Base-by-base conservation (phyloP, 2,329 filamentous ascomycete species). In the Talaromyces islandicus region DNA sequence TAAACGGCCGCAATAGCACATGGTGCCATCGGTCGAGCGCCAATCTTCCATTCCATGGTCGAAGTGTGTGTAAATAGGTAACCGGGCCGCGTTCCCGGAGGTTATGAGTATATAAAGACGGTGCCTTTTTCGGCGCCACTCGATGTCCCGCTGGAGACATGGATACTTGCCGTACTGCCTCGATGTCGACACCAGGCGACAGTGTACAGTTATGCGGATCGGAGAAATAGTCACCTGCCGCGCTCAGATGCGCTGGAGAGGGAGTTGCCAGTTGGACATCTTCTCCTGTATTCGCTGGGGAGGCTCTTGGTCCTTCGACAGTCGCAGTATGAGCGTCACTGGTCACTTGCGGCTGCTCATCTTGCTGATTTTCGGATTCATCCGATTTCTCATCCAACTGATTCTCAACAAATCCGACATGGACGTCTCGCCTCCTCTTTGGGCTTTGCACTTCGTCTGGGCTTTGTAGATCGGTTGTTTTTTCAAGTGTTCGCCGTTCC, bases 1-100 rank as follows among this genome's bases (percentile, higher is more conserved):
- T 85, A 63, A 97, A 91, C 0, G 93, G 94, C 0, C 93, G 84
- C 5, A 88, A 50, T 59, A 89, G 88, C 19, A 91, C 91, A 62
- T 87, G 88, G 71, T 88, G 73, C 92, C 92, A 97, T 10, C 80
- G 88, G 68, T 96, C 91, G 14, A 86, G 80, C 55, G 85, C 84
- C 11, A 97, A 83, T 12, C 91, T 85, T 1, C 93, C 92, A 66
- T 91, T 88, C 78, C 84, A 96, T 0, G 89, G 83, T 60, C 80
- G 86, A 1, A 97, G 84, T 48, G 90, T 89, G 69, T 94, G 86
- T 0, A 77, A 60, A 66, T 91, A 96, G 0, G 90, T 86, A 65
- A 88, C 85, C 5, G 84, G 81, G 0, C 91, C 88, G 24, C 83
- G 82, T 7, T 85, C 76, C 38, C 87, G 85, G 50, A 92, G 85